phyloP scores from a whole-genome alignment of 495 filamentous ascomycete genomes.

The Aeminium ludgeri region DNA sequence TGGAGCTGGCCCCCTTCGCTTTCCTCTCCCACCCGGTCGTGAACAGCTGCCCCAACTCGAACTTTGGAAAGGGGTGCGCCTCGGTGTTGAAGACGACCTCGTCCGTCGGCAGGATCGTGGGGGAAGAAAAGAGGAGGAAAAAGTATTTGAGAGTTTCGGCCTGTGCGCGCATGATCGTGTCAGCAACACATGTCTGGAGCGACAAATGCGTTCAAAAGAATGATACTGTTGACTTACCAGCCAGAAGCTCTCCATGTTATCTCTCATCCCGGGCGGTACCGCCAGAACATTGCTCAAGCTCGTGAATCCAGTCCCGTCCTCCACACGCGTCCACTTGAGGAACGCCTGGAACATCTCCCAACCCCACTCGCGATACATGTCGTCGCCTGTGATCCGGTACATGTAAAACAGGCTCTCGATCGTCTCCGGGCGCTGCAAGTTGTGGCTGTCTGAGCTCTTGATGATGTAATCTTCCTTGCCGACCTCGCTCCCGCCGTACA shows the following conservation, averaged over 20 bases:
- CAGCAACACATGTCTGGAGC: background rate
- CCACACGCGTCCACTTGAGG: slow-evolving; percentile 59
- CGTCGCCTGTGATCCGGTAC: slow-evolving; percentile 93
- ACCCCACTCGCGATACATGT: slow-evolving; percentile 85
- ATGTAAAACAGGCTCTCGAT: slow-evolving; percentile 93
- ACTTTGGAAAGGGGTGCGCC: slow-evolving; percentile 78
- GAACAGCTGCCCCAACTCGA: slow-evolving; percentile 60
- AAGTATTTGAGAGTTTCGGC: slow-evolving; percentile 98
- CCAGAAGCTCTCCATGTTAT: slow-evolving; percentile 35
- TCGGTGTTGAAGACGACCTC: slow-evolving; percentile 89
- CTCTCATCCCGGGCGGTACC: slow-evolving; percentile 20
- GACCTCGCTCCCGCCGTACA: slow-evolving; percentile 18
- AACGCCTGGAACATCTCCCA: slow-evolving; percentile 98
- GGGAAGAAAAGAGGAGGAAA: slow-evolving; percentile 79
- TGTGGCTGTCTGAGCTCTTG: slow-evolving; percentile 61
- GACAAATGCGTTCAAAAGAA: too few relatives aligned
- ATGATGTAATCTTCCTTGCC: slow-evolving; percentile 51
- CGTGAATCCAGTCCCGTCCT: slow-evolving; percentile 57
- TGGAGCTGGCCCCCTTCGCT: background rate
- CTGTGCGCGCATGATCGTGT: slow-evolving; percentile 24
- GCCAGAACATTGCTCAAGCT: slow-evolving; percentile 55
- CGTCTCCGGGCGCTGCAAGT: slow-evolving; percentile 91
- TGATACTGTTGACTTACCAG: slow-evolving; percentile 38
- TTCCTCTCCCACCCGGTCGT: slow-evolving; percentile 79
- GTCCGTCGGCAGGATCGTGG: slow-evolving; percentile 68